Conservation (phyloP, 1,284 basidiomycete species). For the Cryptococcus deneoformans region DNA sequence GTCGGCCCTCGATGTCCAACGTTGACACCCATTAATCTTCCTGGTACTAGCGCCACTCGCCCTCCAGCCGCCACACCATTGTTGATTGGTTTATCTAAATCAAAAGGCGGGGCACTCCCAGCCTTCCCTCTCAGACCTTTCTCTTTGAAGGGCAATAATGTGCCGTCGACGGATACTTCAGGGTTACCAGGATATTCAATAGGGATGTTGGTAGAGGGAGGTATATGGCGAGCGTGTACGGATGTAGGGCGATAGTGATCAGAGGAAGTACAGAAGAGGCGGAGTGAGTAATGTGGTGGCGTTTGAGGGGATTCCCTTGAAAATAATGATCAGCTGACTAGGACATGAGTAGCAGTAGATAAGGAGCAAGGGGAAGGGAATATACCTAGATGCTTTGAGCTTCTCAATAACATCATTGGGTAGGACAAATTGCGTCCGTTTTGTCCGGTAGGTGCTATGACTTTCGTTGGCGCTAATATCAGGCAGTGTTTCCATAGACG, state of each 20-base stretch:
- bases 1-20: conserved; percentile 79
- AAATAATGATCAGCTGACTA: conserved; percentile 1
- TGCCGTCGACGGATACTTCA: conserved; percentile 79
- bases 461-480: conserved; percentile 36
- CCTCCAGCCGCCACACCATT: conserved; percentile 15
- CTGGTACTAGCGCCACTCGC: conserved; percentile 54
- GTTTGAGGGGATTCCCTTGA: conserved; percentile 25
- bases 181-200: conserved; percentile 91
- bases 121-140: conserved; percentile 95
- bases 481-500: conserved; percentile 38
- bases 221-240: conserved; percentile 8
- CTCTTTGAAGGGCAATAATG: conserved; percentile 64
- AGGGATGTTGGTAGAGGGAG: conserved; percentile 52
- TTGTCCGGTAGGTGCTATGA: conserved; percentile 28
- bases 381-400: conserved; percentile 34
- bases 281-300: conserved; percentile 52
- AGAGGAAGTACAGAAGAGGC: conserved; percentile 89
- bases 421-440: conserved; percentile 27
- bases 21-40: conserved; percentile 65
- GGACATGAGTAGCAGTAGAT: too few relatives aligned
- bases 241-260: conserved; percentile 61
- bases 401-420: conserved; percentile 35
- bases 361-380: not conserved
- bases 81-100: conserved; percentile 58
- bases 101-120: conserved; percentile 90